Evolutionary conservation across 164 flowering plant species (phyloP).

Genomic region (Annona squamosa): DNA sequence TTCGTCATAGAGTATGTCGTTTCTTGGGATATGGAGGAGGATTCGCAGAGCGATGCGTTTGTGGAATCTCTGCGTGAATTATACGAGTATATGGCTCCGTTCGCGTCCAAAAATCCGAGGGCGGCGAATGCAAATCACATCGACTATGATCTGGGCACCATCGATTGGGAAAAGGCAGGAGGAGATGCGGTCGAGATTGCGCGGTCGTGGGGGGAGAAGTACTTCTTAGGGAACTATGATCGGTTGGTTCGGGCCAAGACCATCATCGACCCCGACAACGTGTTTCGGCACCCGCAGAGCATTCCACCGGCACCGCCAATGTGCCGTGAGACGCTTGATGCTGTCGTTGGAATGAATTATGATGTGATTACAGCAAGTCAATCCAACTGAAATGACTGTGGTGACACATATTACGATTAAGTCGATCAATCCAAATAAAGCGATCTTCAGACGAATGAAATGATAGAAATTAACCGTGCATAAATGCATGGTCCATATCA

Average conservation of each 20-base stretch:
- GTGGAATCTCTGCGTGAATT: constrained; percentile 4
- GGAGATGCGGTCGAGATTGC: constrained; percentile 4
- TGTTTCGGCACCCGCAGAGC: constrained; percentile 9
- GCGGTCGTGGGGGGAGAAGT: constrained; percentile 11
- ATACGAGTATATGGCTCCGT: constrained; percentile 8
- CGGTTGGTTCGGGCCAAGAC: constrained; percentile 13
- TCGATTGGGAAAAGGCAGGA: neutral
- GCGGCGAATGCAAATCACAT: constrained; percentile 9
- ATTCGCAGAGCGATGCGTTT: neutral
- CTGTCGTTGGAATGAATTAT: too few relatives aligned
- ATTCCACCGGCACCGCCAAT: constrained; percentile 5
- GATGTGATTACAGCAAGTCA: too few relatives aligned
- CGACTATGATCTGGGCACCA: constrained; percentile 9
- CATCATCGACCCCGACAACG: constrained; percentile 10
- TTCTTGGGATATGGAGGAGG: constrained; percentile 9
- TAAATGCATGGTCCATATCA: too few relatives aligned
- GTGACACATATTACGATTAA: too few relatives aligned
- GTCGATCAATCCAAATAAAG: too few relatives aligned
- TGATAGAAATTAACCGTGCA: too few relatives aligned
- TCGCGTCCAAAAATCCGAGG: constrained; percentile 12
- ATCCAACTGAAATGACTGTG: too few relatives aligned
- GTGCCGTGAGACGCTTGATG: neutral
- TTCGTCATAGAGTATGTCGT: constrained; percentile 9
- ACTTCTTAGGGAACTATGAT: constrained; percentile 7
- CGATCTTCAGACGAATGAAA: too few relatives aligned